A percentile compares a stretch with the other conserved stretches of the same genome.
These are phyloP conservation scores for Fagopyrum esculentum DNA, from an alignment of 148 eudicot species.

Conservation along the genomic window DNA sequence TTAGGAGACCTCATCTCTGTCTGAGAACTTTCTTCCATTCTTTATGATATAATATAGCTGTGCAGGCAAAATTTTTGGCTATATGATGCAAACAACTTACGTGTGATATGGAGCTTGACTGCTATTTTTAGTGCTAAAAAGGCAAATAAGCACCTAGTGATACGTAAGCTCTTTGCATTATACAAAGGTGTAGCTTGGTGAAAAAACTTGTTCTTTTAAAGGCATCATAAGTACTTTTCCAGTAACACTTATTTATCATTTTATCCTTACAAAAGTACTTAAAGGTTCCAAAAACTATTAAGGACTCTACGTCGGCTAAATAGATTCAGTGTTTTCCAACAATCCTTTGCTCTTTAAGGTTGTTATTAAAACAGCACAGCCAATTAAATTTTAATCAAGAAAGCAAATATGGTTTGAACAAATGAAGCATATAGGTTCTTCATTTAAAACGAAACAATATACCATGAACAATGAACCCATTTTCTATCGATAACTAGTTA, in stretches of 20 bases:
- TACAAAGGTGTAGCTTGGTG: too few relatives aligned
- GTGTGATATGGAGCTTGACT: too few relatives aligned
- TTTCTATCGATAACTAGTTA: not conserved
- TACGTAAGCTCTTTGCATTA: too few relatives aligned
- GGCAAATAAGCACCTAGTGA: too few relatives aligned
- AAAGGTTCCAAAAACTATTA: too few relatives aligned
- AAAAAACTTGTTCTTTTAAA: too few relatives aligned
- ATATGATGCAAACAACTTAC: too few relatives aligned
- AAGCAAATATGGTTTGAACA: not conserved
- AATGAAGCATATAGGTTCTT: not conserved
- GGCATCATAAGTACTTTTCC: too few relatives aligned
- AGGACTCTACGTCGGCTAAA: slow-evolving; percentile 24
- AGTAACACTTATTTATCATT: too few relatives aligned
- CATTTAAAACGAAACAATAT: not conserved
- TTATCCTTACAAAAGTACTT: too few relatives aligned
- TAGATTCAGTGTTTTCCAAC: not conserved
- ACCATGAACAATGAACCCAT: not conserved
- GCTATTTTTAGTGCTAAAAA: too few relatives aligned
- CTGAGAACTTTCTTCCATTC: not conserved
- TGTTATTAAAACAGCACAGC: not conserved
- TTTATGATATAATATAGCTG: not conserved
- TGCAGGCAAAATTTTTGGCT: not conserved
- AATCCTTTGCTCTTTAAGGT: not conserved
- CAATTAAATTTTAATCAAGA: not conserved
- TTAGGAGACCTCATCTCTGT: not conserved